A percentile compares a stretch with the other conserved stretches of the same genome.
phyloP scores from a whole-genome alignment of 306 rosid genomes.

The Lagenaria siceraria region DNA sequence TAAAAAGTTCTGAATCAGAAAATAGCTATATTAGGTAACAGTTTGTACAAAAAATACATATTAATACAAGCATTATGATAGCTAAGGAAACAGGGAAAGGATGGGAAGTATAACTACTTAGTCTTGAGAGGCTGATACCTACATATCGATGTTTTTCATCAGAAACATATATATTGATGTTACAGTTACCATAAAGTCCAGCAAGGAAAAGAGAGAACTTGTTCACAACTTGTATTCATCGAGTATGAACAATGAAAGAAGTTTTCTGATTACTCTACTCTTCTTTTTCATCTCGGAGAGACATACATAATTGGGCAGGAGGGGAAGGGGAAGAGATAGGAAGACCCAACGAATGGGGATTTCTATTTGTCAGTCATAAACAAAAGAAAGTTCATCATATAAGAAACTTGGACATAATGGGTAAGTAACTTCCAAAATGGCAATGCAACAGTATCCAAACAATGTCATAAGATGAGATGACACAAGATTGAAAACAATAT shows the following conservation, averaged over 20 bases:
- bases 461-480: neutral
- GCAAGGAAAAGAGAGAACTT: neutral
- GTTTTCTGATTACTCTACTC: neutral
- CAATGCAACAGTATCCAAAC: neutral
- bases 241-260: neutral
- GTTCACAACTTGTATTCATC: neutral
- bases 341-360: neutral
- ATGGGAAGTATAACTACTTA: neutral
- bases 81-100: neutral
- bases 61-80: neutral
- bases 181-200: neutral
- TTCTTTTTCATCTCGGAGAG: neutral
- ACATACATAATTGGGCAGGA: neutral
- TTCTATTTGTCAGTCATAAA: neutral
- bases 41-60: neutral
- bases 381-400: neutral
- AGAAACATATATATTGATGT: no score
- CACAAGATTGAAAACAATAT: neutral
- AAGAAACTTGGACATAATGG: neutral
- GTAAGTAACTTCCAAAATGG: neutral
- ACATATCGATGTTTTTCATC: no score
- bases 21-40: constrained; percentile 17
- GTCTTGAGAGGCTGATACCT: neutral
- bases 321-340: neutral
- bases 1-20: constrained; percentile 69